Base-by-base conservation (phyloP, 176 grass and related monocot genomes). In the Carex kokanica region DNA sequence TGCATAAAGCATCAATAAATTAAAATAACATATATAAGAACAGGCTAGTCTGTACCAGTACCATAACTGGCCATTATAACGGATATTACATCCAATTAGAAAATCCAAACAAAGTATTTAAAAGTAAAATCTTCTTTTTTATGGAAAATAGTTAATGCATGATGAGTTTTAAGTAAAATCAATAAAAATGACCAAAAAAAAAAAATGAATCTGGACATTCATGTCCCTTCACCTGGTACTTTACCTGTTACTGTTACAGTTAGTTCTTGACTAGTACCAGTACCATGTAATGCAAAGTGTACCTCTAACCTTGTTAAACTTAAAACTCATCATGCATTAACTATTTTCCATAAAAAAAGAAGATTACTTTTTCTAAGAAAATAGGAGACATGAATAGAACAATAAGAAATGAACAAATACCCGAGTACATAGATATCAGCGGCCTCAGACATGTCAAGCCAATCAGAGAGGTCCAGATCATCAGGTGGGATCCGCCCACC, bases 341-440 rank as follows among this genome's bases (percentile, higher is more conserved):
- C 43, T 74, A 18, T 65, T 38, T 52, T 60, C 14, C 58, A 80
- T 23, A 24, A 81, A 81, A 81, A 53, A 74, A 18, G 58, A 6
- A 86, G 11, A 58, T 84, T 59, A 78, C 66, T 9, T 7, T 62
- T 16, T 18, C 29, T 8, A 53, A 18, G 78, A 75, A 31, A 65
- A 23, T 55, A 14, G 1, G 80, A 69, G 59, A 72, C 72, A 21
- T 65, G 61, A 15, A 45, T 53, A 70, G 25, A 79, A 83, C 72
- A 61, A 15, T 85, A 69, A 80, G n/a, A 29, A 82, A 52, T 6
- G 8, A 79, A 10, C 71, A 83, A 52, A 84, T 93, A 99, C 96
- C 96, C 96, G 79, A 99, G 86, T 83, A 99, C 88, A 89, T 99
- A 99, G 86, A 98, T 93, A 84, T 99, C 96, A 85, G 93, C 92